These are phyloP conservation scores for Parathielavia hyrcaniae DNA, from an alignment of 495 filamentous ascomycete genomes.

Conservation along the genomic window DNA sequence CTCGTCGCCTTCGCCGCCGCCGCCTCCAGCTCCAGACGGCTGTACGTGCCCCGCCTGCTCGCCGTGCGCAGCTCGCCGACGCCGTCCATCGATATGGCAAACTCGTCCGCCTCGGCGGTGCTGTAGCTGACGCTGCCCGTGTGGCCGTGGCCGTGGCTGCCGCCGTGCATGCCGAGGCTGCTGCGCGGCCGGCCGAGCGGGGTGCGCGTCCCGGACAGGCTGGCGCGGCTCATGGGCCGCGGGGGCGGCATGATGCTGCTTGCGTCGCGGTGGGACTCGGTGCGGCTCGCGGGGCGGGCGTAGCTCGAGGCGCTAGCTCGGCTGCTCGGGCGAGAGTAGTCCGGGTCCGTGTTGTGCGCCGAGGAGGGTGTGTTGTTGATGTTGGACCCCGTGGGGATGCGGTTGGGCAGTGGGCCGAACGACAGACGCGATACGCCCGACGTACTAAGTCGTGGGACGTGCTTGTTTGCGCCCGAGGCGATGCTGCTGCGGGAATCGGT, in stretches of 20 bases:
- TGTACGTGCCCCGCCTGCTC: slow-evolving; percentile 41
- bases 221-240: slow-evolving; percentile 59
- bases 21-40: slow-evolving; percentile 46
- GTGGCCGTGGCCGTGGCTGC: slow-evolving; percentile 27
- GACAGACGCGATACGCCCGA: slow-evolving; percentile 50
- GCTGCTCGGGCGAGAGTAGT: slow-evolving; percentile 53
- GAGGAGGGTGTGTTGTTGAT: neutral
- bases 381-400: slow-evolving; percentile 30
- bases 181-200: slow-evolving; percentile 56
- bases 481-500: slow-evolving; percentile 36
- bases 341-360: slow-evolving; percentile 26
- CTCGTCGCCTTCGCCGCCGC: slow-evolving; percentile 43
- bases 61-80: neutral
- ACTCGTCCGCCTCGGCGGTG: slow-evolving; percentile 40
- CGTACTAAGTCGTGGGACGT: slow-evolving; percentile 47
- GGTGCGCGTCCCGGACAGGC: slow-evolving; percentile 56
- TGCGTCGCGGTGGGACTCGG: slow-evolving; percentile 32
- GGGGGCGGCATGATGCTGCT: slow-evolving; percentile 46
- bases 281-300: slow-evolving; percentile 44
- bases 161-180: slow-evolving; percentile 32
- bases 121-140: slow-evolving; percentile 42
- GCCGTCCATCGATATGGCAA: slow-evolving; percentile 13
- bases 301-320: slow-evolving; percentile 52
- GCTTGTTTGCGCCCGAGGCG: slow-evolving; percentile 39
- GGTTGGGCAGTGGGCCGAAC: slow-evolving; percentile 48